Conservation (phyloP, 164 flowering plant genomes). For the Pachysandra terminalis region DNA sequence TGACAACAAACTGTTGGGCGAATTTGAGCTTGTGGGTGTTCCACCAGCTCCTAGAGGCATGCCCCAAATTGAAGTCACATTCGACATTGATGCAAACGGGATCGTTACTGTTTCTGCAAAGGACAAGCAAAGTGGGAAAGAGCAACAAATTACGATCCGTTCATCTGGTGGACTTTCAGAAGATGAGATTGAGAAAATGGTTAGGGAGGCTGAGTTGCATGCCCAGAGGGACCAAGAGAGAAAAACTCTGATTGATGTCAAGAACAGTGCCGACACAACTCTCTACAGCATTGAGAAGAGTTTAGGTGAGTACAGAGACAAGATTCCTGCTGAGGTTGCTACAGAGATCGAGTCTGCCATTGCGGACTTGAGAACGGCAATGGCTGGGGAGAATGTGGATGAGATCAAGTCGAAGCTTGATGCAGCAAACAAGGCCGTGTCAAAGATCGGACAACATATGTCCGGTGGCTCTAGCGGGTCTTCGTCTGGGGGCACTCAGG, state of each 20-base stretch:
- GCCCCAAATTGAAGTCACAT: too few species aligned
- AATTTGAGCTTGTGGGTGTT: slow-evolving; percentile 31
- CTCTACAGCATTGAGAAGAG: too few species aligned
- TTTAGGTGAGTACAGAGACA: too few species aligned
- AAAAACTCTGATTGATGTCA: too few species aligned
- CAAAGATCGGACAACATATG: slow-evolving; percentile 38
- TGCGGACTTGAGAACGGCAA: slow-evolving; percentile 24
- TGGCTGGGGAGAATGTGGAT: slow-evolving; percentile 28
- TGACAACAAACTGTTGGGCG: too few species aligned
- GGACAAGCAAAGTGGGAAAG: slow-evolving; percentile 30
- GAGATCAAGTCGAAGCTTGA: too few species aligned
- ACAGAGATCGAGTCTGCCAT: slow-evolving; percentile 29
- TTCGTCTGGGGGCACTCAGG: background rate
- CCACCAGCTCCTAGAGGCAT: too few species aligned
- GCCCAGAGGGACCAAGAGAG: too few species aligned
- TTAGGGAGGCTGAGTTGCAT: too few species aligned
- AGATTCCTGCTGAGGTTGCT: too few species aligned
- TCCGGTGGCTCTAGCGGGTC: slow-evolving; percentile 17
- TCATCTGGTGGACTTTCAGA: slow-evolving; percentile 40
- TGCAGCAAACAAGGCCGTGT: slow-evolving; percentile 31
- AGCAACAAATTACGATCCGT: slow-evolving; percentile 32
- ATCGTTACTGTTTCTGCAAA: slow-evolving; percentile 34
- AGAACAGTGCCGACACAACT: slow-evolving; percentile 32
- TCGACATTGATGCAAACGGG: too few species aligned
- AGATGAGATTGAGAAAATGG: too few species aligned